Base-by-base conservation (phyloP, 2,329 filamentous ascomycete species). In the Diaporthe ampelina region DNA sequence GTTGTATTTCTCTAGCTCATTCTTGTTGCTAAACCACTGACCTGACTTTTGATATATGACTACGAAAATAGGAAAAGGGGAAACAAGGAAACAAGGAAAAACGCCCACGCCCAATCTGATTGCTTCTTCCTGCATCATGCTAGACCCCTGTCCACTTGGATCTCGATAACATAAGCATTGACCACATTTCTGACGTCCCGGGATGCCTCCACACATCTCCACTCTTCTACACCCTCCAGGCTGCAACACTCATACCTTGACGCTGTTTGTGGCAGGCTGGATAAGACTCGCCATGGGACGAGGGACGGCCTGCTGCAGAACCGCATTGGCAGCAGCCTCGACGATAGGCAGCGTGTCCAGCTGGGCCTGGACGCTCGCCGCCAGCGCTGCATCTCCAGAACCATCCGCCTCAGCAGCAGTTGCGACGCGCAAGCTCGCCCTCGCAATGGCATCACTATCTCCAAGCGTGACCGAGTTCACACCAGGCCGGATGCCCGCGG, bases 381-480 rank as follows among this genome's bases (percentile, higher is more conserved):
- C 59, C 40, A 65, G 40, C 17, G 40, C 59, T 15, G 40, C 40
- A 17, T 8, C 13, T 15, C 35, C 35, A 11, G 59, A 32, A 26
- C 40, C 43, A 6, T 65, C 59, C 0, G 59, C 59, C 26, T 45
- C 59, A 24, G 24, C 10, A 17, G 40, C 40, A 2, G 9, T 40
- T 7, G 37, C 37, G 37, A 63, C 40, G 17, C 59, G 40, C 50
- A 70, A 52, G 6, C 54, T 40, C 4, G 68, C 54, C 17, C 68
- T 15, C 10, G 54, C 68, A 10, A 70, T 45, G 21, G 48, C 52
- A 24, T 70, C 68, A 11, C 17, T 59, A n/a, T 70, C 68, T 19
- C 29, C 37, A 17, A 70, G 52, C 35, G 68, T 70, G 35, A 70
- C 68, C 37, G 68, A 70, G 52, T 70, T 50, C 1, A 70, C 68